phyloP scores from a whole-genome alignment of 345 rosid genomes.

The Erodium maritimum region DNA sequence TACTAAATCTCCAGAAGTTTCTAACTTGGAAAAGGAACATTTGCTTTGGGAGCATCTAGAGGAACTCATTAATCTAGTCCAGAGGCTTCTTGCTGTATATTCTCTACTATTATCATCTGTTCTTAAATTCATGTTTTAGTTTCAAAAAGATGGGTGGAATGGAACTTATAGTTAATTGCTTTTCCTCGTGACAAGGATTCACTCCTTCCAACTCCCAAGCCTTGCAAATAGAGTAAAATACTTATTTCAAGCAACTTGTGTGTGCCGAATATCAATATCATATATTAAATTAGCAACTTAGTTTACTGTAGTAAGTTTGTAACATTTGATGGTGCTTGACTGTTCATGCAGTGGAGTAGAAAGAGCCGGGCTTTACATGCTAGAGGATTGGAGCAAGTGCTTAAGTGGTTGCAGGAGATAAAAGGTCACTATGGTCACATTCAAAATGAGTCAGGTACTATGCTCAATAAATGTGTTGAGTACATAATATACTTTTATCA shows the following conservation, averaged over 20 bases:
- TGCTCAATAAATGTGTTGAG: constrained; percentile 11
- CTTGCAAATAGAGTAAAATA: not conserved
- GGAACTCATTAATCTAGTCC: constrained; percentile 39
- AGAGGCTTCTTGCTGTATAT: constrained; percentile 60
- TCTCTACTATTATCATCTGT: constrained; percentile 11
- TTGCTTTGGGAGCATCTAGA: constrained; percentile 56
- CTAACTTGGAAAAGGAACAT: constrained; percentile 20
- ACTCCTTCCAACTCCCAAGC: not conserved
- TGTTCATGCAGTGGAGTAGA: constrained; percentile 56
- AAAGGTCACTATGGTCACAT: constrained; percentile 28
- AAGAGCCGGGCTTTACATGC: constrained; percentile 73
- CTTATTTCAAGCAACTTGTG: not conserved
- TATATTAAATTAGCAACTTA: constrained; percentile 1
- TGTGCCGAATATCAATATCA: not conserved
- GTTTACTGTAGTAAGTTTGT: not conserved
- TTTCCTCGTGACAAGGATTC: not conserved
- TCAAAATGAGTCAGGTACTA: constrained; percentile 63
- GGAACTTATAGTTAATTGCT: not conserved
- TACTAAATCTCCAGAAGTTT: constrained; percentile 17
- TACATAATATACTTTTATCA: constrained; percentile 5
- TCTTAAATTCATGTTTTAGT: not conserved
- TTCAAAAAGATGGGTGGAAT: not conserved
- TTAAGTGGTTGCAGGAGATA: constrained; percentile 66
- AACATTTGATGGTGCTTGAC: constrained; percentile 3
- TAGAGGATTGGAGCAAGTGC: constrained; percentile 63